Evolutionary conservation across 371 early-diverging fungal species (phyloP), one percentile per base, ranked within the genome.

Genomic region (Parasitella parasitica): DNA sequence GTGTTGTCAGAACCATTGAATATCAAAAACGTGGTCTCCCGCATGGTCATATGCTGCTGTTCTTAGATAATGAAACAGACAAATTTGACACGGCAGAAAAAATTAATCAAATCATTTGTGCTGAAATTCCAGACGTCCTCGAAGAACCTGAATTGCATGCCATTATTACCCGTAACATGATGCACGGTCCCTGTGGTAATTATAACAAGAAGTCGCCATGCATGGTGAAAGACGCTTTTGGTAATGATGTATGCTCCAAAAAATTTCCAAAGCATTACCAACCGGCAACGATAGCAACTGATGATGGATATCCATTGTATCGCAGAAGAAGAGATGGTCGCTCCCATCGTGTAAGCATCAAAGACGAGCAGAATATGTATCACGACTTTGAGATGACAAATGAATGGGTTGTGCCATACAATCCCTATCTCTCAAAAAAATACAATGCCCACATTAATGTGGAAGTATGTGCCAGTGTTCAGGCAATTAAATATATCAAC

Each of bases 381-480:
- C 36, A 36, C 7, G 36, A 36, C 36, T 26, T 53, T 2, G n/a
- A 43, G 5, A 59, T 71, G 16, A 59, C 73, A 28, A 75, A 80
- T 43, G 11, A 56, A 9, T 75, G 67, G 70, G 58, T 72, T 18
- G 69, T 76, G 2, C 76, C 74, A 1, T 54, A 77, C 34, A 80
- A 70, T 35, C 70, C 39, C 0, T 77, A 54, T 22, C 59, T 77
- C 1, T 26, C 20, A 8, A 70, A 73, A 1, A 81, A 76, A 56
- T 81, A 74, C 62, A 62, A 72, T 41, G 72, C 76, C 0, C 72
- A 77, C 49, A 74, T 76, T 36, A 74, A 81, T 52, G 72, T 81
- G 0, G 75, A 77, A 53, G 57, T 70, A 1, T 77, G 76, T 56
- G n/a, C 39, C 2, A 59, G 63, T 8, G 41, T 71, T 12, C 16